These are phyloP conservation scores for Fusarium sacchari DNA, from an alignment of 2,329 filamentous ascomycete species.

Conservation along the genomic window DNA sequence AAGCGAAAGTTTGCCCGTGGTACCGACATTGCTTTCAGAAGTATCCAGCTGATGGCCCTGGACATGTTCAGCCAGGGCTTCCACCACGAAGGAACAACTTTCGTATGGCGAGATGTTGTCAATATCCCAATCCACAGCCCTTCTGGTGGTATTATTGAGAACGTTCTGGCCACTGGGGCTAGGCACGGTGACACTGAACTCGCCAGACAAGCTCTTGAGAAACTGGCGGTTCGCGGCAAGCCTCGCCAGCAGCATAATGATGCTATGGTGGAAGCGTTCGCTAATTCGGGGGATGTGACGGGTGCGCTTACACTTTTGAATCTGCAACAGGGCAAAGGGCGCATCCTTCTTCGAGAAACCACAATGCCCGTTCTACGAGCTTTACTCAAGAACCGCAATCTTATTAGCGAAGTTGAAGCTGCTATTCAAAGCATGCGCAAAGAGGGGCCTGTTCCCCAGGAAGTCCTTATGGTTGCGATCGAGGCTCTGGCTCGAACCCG, in stretches of 20 bases:
- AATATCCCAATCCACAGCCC: constrained; percentile 51
- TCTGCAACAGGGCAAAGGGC: constrained; percentile 70
- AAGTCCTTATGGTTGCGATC: constrained; percentile 48
- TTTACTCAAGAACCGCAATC: constrained; percentile 58
- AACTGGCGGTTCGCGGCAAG: constrained; percentile 51
- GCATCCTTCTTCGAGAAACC: constrained; percentile 66
- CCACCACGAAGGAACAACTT: constrained; percentile 71
- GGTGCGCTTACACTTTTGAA: constrained; percentile 76
- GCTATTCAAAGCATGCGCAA: constrained; percentile 64
- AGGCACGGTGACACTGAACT: constrained; percentile 73
- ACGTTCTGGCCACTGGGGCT: constrained; percentile 78
- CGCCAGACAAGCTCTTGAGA: constrained; percentile 75
- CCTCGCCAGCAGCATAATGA: constrained; percentile 80
- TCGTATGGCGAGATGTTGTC: constrained; percentile 77
- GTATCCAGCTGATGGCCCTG: constrained; percentile 77
- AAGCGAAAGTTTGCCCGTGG: constrained; percentile 56
- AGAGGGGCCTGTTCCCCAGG: constrained; percentile 51
- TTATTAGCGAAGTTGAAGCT: constrained; percentile 63
- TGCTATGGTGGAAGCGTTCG: constrained; percentile 77
- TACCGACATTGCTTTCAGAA: constrained; percentile 54
- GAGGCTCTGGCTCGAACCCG: constrained; percentile 46
- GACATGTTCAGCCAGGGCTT: constrained; percentile 74
- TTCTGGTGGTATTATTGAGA: constrained; percentile 71
- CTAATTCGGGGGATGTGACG: constrained; percentile 65
- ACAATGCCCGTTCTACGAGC: constrained; percentile 71